Conservation (phyloP, 768 basidiomycete species). For the Botryobasidium botryosum region DNA sequence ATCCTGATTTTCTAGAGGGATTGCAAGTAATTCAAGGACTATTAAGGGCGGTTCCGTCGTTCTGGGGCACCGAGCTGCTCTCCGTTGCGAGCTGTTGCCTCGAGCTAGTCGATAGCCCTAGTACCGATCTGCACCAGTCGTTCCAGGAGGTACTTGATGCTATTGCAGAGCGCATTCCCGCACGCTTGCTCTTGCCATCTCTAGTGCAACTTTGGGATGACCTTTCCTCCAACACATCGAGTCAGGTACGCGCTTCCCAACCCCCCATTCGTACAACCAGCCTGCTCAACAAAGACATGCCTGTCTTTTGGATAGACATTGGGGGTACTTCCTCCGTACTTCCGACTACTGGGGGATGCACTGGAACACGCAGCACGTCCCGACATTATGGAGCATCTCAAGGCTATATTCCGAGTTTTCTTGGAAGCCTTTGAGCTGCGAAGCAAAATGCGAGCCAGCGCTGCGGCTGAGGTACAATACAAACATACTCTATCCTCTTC, state of each 20-base stretch:
- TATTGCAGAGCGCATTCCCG: slow-evolving; percentile 8
- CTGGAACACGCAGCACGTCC: slow-evolving; percentile 47
- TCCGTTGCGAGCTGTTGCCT: slow-evolving; percentile 25
- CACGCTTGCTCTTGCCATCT: slow-evolving; percentile 5
- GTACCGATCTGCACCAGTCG: not conserved
- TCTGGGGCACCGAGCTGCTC: slow-evolving; percentile 53
- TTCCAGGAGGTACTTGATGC: slow-evolving; percentile 7
- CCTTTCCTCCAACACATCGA: not conserved
- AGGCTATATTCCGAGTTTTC: slow-evolving; percentile 59
- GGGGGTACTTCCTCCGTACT: slow-evolving; percentile 32
- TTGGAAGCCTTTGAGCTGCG: slow-evolving; percentile 54
- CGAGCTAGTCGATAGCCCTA: not conserved
- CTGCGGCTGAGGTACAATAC: not conserved
- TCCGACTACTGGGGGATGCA: slow-evolving; percentile 47
- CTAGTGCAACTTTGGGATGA: slow-evolving; percentile 6
- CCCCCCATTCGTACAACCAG: not conserved
- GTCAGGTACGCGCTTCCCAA: not conserved
- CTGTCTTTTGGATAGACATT: not conserved
- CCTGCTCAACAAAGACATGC: not conserved
- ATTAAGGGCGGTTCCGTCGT: slow-evolving; percentile 60
- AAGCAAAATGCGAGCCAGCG: slow-evolving; percentile 16
- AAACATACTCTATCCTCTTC: not conserved
- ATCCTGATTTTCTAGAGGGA: no score
- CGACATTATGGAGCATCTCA: slow-evolving; percentile 47
- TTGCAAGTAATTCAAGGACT: no score